Conservation (phyloP, 73 alveolate genomes). For the Paramecium pentaurelia region DNA sequence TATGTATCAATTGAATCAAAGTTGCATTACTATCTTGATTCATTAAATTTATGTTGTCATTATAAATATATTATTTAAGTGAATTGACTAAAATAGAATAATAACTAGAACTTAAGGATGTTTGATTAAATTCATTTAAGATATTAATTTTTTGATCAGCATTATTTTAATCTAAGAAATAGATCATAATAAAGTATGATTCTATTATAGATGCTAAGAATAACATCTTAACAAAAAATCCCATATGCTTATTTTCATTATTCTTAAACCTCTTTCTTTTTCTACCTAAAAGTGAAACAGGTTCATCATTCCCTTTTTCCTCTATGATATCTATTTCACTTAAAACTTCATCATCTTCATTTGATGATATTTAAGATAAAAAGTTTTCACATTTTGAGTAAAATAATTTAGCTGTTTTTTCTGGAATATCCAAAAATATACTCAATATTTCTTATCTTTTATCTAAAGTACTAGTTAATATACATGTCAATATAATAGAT, state of each 20-base stretch:
- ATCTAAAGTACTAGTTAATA: constrained; percentile 46
- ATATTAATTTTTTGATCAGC: not conserved
- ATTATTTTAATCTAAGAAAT: constrained; percentile 8
- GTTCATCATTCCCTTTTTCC: constrained; percentile 48
- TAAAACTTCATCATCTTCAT: constrained; percentile 59
- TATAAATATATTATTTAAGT: not conserved
- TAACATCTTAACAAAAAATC: constrained; percentile 53
- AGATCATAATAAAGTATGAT: constrained; percentile 50
- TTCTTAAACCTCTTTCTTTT: constrained; percentile 55
- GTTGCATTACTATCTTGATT: not conserved
- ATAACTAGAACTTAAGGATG: constrained; percentile 18
- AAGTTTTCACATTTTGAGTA: constrained; percentile 58
- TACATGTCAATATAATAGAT: constrained; percentile 1
- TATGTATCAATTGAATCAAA: not conserved
- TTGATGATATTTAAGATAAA: constrained; percentile 39
- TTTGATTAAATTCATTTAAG: constrained; percentile 46
- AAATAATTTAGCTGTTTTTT: constrained; percentile 52
- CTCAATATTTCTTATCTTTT: constrained; percentile 47
- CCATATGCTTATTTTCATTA: constrained; percentile 47
- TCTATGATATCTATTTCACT: constrained; percentile 49
- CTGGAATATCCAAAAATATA: constrained; percentile 59
- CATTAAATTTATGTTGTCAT: not conserved
- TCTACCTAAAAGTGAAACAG: constrained; percentile 51
- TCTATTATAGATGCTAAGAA: constrained; percentile 36
- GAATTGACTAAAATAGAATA: constrained; percentile 22